Percentiles rank a stretch among this genome's conserved stretches.
These are phyloP conservation scores for Syncephalastrum monosporum DNA, from an alignment of 371 early-diverging fungal species.

Conservation along the genomic window DNA sequence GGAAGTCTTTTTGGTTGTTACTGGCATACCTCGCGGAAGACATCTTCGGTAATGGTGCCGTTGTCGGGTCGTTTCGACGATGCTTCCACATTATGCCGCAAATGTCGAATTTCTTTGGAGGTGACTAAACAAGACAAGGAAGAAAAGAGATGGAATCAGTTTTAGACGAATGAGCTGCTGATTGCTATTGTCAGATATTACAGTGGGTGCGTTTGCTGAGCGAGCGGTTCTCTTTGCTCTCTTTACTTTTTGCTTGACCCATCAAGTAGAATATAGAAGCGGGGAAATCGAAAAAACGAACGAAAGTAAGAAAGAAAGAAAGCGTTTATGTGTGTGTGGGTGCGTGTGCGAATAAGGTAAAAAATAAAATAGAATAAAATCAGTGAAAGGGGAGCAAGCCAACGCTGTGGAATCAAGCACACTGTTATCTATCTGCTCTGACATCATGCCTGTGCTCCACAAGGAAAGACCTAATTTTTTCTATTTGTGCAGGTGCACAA, in stretches of 20 bases:
- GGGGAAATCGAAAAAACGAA: no score
- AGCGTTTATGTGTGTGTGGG: background rate
- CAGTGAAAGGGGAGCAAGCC: background rate
- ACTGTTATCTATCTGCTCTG: no score
- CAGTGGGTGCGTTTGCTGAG: conserved; percentile 52
- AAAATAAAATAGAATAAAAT: background rate
- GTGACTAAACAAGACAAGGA: conserved; percentile 49
- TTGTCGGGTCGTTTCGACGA: conserved; percentile 46
- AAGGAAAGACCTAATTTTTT: no score
- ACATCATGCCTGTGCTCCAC: no score
- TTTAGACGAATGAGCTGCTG: background rate
- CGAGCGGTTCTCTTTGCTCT: conserved; percentile 42
- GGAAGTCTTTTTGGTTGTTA: no score
- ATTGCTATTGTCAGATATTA: conserved; percentile 20
- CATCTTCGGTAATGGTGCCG: conserved; percentile 62
- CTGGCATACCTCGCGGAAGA: conserved; percentile 68
- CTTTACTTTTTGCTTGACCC: conserved; percentile 63
- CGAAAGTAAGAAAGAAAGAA: background rate
- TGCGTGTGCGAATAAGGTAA: conserved; percentile 1
- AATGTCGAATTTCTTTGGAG: conserved; percentile 62
- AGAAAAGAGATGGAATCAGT: background rate
- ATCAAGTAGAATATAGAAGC: conserved; percentile 16
- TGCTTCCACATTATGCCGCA: conserved; percentile 67
- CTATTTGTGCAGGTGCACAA: no score
- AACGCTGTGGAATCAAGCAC: background rate